Conservation (phyloP, 2,329 filamentous ascomycete genomes). For the Diaporthe nobilis region DNA sequence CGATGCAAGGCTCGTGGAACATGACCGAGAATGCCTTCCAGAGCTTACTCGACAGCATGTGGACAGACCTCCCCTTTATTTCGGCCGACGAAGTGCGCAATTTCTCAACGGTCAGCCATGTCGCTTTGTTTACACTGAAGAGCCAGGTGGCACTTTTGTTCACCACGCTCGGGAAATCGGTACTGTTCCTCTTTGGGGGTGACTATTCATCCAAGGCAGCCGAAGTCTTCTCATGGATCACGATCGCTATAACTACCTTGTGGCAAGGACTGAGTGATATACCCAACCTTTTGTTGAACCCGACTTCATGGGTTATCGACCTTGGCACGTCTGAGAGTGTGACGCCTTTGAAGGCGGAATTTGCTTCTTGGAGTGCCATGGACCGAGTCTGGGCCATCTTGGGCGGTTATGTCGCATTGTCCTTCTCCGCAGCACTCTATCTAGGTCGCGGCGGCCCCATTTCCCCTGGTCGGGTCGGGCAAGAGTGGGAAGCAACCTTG, state of each 20-base stretch:
- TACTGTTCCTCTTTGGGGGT: conserved; percentile 62
- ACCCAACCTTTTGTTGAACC: conserved; percentile 57
- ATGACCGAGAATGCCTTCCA: conserved; percentile 59
- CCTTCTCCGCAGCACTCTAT: conserved; percentile 82
- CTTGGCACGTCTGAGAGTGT: conserved; percentile 60
- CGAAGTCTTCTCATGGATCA: conserved; percentile 43
- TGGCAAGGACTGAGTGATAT: conserved; percentile 50
- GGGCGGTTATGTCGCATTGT: conserved; percentile 85
- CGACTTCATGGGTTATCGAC: conserved; percentile 71
- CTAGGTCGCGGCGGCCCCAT: conserved; percentile 81
- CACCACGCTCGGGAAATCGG: conserved; percentile 53
- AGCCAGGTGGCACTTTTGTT: conserved; percentile 61
- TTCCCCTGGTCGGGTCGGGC: conserved; percentile 67
- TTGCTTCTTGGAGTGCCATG: conserved; percentile 77
- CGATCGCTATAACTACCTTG: conserved; percentile 35
- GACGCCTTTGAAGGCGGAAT: conserved; percentile 64
- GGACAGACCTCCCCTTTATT: conserved; percentile 65
- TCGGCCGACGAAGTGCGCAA: conserved; percentile 76
- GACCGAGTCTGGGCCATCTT: conserved; percentile 81
- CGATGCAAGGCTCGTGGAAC: conserved; percentile 54
- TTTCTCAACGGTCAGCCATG: conserved; percentile 83
- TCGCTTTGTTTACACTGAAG: conserved; percentile 75
- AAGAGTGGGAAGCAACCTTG: conserved; percentile 80
- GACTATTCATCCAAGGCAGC: conserved; percentile 54
- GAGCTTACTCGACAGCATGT: conserved; percentile 65